Conservation (phyloP, 2,329 filamentous ascomycete species). For the Ceratocystis destructans region DNA sequence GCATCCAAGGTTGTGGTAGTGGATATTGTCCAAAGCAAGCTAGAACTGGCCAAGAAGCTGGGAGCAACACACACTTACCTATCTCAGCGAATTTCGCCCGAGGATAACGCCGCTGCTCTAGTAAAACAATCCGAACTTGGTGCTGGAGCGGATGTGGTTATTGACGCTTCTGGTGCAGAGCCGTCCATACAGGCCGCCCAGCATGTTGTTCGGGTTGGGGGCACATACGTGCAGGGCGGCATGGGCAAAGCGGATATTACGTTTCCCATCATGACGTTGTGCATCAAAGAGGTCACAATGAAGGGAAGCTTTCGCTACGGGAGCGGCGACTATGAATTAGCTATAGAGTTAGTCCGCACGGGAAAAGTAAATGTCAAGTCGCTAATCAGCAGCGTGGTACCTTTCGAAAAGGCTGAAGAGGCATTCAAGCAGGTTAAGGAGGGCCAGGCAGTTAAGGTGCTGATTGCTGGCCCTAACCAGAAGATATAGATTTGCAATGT, state of each 20-base stretch:
- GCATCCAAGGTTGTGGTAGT: constrained; percentile 73
- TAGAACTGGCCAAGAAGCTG: constrained; percentile 65
- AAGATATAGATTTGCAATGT: constrained; percentile 22
- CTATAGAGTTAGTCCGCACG: constrained; percentile 58
- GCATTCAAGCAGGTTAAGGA: constrained; percentile 78
- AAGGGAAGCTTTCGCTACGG: constrained; percentile 86
- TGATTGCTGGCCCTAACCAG: constrained; percentile 55
- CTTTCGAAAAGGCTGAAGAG: constrained; percentile 68
- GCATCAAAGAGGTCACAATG: constrained; percentile 74
- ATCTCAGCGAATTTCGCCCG: constrained; percentile 46
- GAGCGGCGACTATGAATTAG: constrained; percentile 73
- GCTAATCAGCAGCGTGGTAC: constrained; percentile 63
- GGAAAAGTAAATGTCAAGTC: constrained; percentile 70
- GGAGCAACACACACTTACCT: constrained; percentile 58
- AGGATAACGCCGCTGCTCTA: constrained; percentile 61
- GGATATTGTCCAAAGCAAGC: constrained; percentile 67
- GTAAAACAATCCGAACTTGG: constrained; percentile 49
- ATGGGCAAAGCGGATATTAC: constrained; percentile 81
- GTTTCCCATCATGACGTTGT: constrained; percentile 85
- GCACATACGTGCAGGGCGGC: constrained; percentile 71
- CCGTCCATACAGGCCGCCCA: constrained; percentile 62
- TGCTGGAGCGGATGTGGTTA: constrained; percentile 58
- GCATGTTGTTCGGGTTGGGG: constrained; percentile 56
- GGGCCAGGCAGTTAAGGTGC: constrained; percentile 61
- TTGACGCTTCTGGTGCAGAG: constrained; percentile 69